Conservation (phyloP, 352 stramenopile genomes). For the Phytophthora idaei region DNA sequence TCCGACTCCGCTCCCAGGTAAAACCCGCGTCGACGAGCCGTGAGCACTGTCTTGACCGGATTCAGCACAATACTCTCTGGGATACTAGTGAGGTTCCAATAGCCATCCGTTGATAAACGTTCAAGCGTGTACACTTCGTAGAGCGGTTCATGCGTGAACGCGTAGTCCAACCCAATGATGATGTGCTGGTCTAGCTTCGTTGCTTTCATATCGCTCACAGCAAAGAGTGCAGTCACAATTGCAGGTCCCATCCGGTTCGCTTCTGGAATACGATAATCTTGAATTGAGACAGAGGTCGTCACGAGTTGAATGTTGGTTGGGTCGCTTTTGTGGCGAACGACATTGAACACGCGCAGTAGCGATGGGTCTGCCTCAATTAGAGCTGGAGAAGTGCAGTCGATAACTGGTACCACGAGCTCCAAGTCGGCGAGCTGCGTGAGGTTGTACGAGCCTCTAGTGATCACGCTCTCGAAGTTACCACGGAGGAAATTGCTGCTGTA, state of each 20-base stretch:
- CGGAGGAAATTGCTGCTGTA: slow-evolving; percentile 48
- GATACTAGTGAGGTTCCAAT: slow-evolving; percentile 43
- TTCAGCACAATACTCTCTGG: slow-evolving; percentile 22
- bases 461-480: slow-evolving; percentile 26
- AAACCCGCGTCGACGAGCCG: slow-evolving; percentile 39
- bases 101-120: slow-evolving; percentile 21
- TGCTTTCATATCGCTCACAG: slow-evolving; percentile 37
- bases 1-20: slow-evolving; percentile 44
- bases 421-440: slow-evolving; percentile 34
- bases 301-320: slow-evolving; percentile 33
- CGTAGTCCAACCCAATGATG: slow-evolving; percentile 40
- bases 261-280: slow-evolving; percentile 45
- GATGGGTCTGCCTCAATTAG: slow-evolving; percentile 37
- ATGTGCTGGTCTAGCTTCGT: slow-evolving; percentile 28
- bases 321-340: slow-evolving; percentile 40
- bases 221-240: slow-evolving; percentile 32
- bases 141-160: slow-evolving; percentile 33
- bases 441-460: slow-evolving; percentile 30
- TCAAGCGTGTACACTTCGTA: slow-evolving; percentile 41
- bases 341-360: slow-evolving; percentile 41
- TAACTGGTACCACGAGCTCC: slow-evolving; percentile 46
- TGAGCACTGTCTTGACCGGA: slow-evolving; percentile 35
- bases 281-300: slow-evolving; percentile 35
- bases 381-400: slow-evolving; percentile 44
- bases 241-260: slow-evolving; percentile 38